phyloP scores from a whole-genome alignment of 495 filamentous ascomycete species.

The Pseudevernia furfuracea region DNA sequence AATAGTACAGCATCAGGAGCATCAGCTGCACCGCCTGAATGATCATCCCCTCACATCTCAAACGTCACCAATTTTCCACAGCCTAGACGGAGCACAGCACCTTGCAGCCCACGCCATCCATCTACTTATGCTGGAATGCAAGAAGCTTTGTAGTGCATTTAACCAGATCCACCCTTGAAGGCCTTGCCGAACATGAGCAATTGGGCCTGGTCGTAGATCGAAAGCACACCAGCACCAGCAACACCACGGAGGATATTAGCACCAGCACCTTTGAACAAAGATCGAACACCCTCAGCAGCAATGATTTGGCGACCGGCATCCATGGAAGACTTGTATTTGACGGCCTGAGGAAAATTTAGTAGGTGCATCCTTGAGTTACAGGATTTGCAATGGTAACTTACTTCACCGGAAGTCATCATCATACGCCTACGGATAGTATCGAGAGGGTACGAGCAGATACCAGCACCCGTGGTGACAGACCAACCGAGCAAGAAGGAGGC shows the following conservation, averaged over 20 bases:
- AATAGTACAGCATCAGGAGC: constrained; percentile 29
- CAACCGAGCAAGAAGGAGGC: constrained; percentile 98
- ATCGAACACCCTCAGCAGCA: constrained; percentile 91
- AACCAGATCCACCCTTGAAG: constrained; percentile 88
- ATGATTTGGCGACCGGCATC: constrained; percentile 94
- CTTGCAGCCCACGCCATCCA: constrained; percentile 18
- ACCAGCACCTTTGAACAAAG: constrained; percentile 99
- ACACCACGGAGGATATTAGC: constrained; percentile 99
- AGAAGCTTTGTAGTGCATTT: constrained; percentile 39
- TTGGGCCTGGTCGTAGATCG: constrained; percentile 99
- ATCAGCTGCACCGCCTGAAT: constrained; percentile 26
- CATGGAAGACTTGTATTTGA: constrained; percentile 95
- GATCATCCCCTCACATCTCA: constrained; percentile 22
- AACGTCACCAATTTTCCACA: constrained; percentile 7
- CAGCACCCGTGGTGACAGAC: constrained; percentile 98
- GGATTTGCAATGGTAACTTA: constrained; percentile 32
- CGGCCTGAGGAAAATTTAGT: constrained; percentile 53
- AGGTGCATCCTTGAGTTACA: neutral
- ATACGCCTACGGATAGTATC: constrained; percentile 99
- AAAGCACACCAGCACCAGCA: constrained; percentile 99
- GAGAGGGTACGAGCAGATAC: constrained; percentile 99
- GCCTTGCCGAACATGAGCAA: constrained; percentile 98
- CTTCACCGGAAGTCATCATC: constrained; percentile 96
- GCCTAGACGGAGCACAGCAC: constrained; percentile 15
- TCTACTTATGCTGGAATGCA: constrained; percentile 18